Conservation (phyloP, 2,329 filamentous ascomycete genomes). For the Aspergillus pseudoterreus region DNA sequence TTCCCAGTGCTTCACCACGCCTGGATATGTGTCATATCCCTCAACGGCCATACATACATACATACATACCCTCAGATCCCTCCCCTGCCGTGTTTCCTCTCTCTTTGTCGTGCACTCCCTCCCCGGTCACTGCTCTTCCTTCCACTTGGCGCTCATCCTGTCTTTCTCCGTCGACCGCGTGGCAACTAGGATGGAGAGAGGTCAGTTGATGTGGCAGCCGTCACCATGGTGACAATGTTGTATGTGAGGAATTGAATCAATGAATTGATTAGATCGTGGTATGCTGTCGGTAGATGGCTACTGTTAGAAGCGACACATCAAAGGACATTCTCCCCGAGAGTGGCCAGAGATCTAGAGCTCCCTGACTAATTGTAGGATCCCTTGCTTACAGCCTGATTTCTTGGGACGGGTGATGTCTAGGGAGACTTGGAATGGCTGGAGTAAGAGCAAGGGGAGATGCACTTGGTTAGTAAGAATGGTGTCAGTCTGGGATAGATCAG, state of each 20-base stretch:
- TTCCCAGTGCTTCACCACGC: constrained; percentile 6
- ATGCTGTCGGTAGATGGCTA: no score
- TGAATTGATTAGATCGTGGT: constrained; percentile 2
- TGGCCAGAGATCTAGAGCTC: no score
- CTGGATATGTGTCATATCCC: constrained; percentile 3
- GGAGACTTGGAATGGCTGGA: background rate
- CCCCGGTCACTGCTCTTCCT: constrained; percentile 13
- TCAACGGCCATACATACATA: constrained; percentile 3
- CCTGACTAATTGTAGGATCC: no score
- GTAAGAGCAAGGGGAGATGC: no score
- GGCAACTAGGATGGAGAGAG: background rate
- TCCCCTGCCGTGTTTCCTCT: constrained; percentile 34
- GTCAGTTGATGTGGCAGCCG: constrained; percentile 32
- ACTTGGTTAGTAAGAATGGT: no score
- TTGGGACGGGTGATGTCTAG: background rate
- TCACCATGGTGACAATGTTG: constrained; percentile 27
- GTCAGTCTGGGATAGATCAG: no score
- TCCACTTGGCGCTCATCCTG: constrained; percentile 29
- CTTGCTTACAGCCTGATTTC: no score
- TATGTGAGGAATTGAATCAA: constrained; percentile 14
- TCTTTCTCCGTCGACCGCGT: background rate
- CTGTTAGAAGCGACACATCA: no score
- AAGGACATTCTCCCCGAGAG: no score
- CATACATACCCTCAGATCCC: background rate
- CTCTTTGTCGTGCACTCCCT: constrained; percentile 23